Base-by-base conservation (phyloP, 768 basidiomycete species). In the Serendipita sp. region DNA sequence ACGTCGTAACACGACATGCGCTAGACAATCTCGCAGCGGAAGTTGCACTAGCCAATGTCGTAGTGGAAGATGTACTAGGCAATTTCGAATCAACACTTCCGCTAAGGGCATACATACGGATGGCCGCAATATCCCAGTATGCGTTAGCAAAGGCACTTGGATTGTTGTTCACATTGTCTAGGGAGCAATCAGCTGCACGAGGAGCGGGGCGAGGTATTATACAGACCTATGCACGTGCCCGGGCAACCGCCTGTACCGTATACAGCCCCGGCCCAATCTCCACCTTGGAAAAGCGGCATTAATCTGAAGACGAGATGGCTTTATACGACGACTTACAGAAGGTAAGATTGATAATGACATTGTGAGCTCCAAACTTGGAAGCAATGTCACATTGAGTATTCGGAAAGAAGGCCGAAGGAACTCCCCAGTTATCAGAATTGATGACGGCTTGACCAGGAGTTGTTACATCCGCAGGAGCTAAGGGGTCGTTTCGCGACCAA, bases 401-500 rank as follows among this genome's bases (percentile, higher is more conserved):
- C 34, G 68, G 68, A 58, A 69, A 69, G 41, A 60, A 48, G 32
- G 68, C 68, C 28, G 53, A 44, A 2, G 68, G 68, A 24, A 63
- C 66, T 2, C 68, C 68, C 65, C 65, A 69, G 45, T 10, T 37
- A 8, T n/a, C 16, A 3, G 64, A 64, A 56, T 65, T 67, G 13
- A 37, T 35, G 35, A 67, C 51, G 10, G 16, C 3, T 8, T n/a
- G 18, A 35, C 34, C 24, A 8, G n/a, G 56, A 10, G 18, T 60
- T 35, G 16, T 60, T n/a, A 60, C 56, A 16, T 67, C 67, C 13
- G 41, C 8, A 4, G 68, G 68, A 2, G 63, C 47, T 24, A 16
- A 15, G 7, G 64, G 7, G 45, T 62, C 65, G 51, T 67, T 65
- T 45, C 68, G 44, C 8, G 66, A 32, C 81, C 82, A 85, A 71